These are phyloP conservation scores for Aureobasidium zeae DNA, from an alignment of 2,329 filamentous ascomycete species.

Conservation along the genomic window DNA sequence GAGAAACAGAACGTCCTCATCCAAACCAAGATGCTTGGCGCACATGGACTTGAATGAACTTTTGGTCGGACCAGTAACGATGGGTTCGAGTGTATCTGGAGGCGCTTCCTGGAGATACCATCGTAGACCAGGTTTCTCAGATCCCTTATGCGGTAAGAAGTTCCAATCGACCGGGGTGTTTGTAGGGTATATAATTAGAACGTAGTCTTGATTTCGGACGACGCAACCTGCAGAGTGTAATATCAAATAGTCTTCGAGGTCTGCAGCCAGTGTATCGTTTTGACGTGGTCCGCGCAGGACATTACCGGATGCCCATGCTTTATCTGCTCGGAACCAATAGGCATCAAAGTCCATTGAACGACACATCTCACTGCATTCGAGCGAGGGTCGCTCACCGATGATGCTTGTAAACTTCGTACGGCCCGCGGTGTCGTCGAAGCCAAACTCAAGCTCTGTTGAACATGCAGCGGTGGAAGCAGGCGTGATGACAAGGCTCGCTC, in stretches of 20 bases:
- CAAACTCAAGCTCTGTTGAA: background rate
- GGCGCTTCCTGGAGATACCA: constrained; percentile 13
- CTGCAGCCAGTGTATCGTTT: background rate
- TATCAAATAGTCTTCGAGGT: constrained; percentile 21
- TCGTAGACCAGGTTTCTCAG: constrained; percentile 1
- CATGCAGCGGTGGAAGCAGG: background rate
- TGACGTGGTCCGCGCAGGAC: background rate
- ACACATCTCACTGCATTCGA: constrained; percentile 4
- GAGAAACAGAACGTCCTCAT: constrained; percentile 4
- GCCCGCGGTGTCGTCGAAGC: background rate
- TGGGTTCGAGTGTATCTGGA: background rate
- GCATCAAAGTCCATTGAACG: constrained; percentile 10
- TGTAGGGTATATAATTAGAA: constrained; percentile 23
- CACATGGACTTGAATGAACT: constrained; percentile 3
- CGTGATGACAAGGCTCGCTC: background rate
- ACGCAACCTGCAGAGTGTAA: constrained; percentile 20
- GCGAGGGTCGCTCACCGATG: background rate
- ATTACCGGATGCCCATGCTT: constrained; percentile 1
- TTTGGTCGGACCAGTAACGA: background rate
- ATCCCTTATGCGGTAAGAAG: constrained; percentile 19
- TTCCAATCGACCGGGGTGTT: constrained; percentile 23
- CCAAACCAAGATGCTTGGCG: constrained; percentile 1
- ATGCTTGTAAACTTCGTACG: background rate
- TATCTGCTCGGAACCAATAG: constrained; percentile 7
- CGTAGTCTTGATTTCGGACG: constrained; percentile 15